Evolutionary conservation across 176 grass and related monocot species (phyloP), one percentile per base, ranked within the genome.

Genomic region (Typha latifolia): DNA sequence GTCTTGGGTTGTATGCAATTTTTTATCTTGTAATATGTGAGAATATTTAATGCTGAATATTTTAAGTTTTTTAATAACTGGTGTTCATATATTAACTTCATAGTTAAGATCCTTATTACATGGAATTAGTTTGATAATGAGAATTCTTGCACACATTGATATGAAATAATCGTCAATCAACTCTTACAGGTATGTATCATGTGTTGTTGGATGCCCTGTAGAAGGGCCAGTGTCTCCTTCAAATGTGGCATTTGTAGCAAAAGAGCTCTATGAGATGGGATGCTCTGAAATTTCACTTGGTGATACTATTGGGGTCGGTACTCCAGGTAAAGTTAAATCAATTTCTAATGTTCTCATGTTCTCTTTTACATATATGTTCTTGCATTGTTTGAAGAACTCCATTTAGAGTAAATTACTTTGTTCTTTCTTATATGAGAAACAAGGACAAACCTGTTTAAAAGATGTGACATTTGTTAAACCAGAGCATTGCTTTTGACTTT

Each of bases 201-300:
- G 88, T 78, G 93, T 86, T 68, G 85, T 89, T 61, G 93, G 93
- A 18, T 97, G 93, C 51, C 93, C 93, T 20, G 61, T 89, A 67
- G 93, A 92, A 77, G 93, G 93, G 69, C 20, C 69, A 13, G 80
- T 97, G 11, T 69, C 88, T 74, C 85, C 85, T 61, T 86, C 83
- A 73, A 86, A 86, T 12, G 88, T 97, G 66, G 88, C 88, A 67
- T 80, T 86, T 70, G 93, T 97, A 48, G 88, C 93, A 20, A 89
- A 96, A 89, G 82, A 86, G 81, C 93, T 97, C 66, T 82, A 91
- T 82, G 72, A 92, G 22, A 97, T 97, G 88, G 88, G 93, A 26
- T 97, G 93, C 80, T 97, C 69, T 21, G 93, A 97, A 71, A 82
- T 97, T 82, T 97, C 93, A 48, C 88, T 97, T 78, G 93, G 83